Conservation (phyloP, 306 rosid genomes). For the Glycine tomentella region DNA sequence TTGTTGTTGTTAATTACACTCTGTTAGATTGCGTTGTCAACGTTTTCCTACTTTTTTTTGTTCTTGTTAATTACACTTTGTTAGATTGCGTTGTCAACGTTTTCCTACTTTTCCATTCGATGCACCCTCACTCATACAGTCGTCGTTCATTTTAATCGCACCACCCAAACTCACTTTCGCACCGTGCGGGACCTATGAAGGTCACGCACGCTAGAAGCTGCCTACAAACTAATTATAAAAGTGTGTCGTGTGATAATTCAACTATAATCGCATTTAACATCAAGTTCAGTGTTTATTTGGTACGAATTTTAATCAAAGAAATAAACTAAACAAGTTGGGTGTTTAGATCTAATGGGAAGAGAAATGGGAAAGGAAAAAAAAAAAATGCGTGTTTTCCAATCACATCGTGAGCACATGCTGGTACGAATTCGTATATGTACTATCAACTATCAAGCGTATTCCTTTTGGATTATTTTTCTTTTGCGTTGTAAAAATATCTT, state of each 20-base stretch:
- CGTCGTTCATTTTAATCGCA: too few relatives aligned
- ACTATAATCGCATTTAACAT: not conserved
- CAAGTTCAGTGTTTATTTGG: not conserved
- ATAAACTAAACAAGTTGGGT: not conserved
- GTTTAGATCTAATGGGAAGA: not conserved
- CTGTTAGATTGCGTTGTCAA: too few relatives aligned
- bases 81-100: not conserved
- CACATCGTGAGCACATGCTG: not conserved
- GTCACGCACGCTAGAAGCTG: too few relatives aligned
- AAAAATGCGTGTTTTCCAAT: not conserved
- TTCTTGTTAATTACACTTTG: not conserved
- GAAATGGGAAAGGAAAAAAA: not conserved
- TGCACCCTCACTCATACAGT: too few relatives aligned
- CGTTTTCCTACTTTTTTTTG: not conserved
- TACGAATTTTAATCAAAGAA: not conserved
- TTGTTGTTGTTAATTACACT: too few relatives aligned
- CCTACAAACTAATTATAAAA: not conserved
- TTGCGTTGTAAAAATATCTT: not conserved
- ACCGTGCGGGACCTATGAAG: too few relatives aligned
- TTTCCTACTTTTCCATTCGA: too few relatives aligned
- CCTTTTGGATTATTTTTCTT: not conserved
- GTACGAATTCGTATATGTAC: not conserved
- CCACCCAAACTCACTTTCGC: too few relatives aligned
- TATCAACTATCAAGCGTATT: not conserved
- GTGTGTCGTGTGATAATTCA: not conserved